Evolutionary conservation across 2,329 filamentous ascomycete genomes (phyloP), one percentile per base, ranked within the genome.

Genomic region (Paecilomyces sp.): DNA sequence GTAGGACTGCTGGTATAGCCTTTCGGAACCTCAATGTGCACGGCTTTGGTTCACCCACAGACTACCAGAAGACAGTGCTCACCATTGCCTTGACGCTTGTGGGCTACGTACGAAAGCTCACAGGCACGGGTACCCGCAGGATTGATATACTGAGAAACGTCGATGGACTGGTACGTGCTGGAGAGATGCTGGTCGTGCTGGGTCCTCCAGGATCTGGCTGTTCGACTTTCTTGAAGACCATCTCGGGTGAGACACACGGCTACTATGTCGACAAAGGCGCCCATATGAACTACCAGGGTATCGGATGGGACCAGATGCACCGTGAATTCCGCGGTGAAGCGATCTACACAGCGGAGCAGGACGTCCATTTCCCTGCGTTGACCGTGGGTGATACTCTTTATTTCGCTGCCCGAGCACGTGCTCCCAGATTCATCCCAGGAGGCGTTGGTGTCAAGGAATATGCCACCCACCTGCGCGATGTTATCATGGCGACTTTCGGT

Each of bases 321-420:
- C 84, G 84, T 11, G 80, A 81, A 18, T 92, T 93, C 77, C 87
- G 89, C 30, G 91, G 91, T 64, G 91, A 95, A 75, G 89, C 89
- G 62, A 92, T 94, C 71, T 94, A 94, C 76, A 92, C 89, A 0
- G 89, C 89, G 61, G 90, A 94, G 73, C 87, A 90, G 36, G 91
- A 95, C 70, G 88, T 90, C 4, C 90, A 93, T 75, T 93, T 93
- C 72, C 89, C 90, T 24, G 85, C 88, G 77, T 76, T 94, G 67
- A 87, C 84, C 1, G 90, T 93, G 52, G 89, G 89, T 57, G 88
- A 93, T 67, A 94, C 90, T 1, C 80, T 93, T 54, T 87, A 85
- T 58, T 93, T 93, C 63, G 90, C 90, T 18, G 89, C 90, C 3
- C 80, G 84, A 18, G 88, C 89, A 5, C 76, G 81, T 25, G 79